These are phyloP conservation scores for Penicillium verrucosum DNA, from an alignment of 2,329 filamentous ascomycete species.

Conservation along the genomic window DNA sequence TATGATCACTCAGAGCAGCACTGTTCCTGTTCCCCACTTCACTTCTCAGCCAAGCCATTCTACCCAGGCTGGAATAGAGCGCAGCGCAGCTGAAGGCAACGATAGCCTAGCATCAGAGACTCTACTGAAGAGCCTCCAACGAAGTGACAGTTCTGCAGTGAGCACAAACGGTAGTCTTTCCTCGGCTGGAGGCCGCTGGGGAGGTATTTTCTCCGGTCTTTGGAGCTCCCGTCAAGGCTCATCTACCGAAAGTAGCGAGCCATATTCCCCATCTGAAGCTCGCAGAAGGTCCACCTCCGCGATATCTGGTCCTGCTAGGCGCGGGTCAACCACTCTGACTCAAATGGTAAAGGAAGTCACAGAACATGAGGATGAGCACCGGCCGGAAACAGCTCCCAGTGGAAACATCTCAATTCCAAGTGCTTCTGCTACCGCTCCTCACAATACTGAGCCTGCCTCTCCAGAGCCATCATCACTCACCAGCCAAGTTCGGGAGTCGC, in stretches of 20 bases:
- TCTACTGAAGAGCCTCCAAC: conserved; percentile 52
- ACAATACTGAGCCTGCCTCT: conserved; percentile 24
- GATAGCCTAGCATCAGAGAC: conserved; percentile 54
- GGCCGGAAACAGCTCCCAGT: conserved; percentile 24
- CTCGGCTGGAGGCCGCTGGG: conserved; percentile 51
- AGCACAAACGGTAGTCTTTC: conserved; percentile 48
- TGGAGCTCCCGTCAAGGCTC: conserved; percentile 53
- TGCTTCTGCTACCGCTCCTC: conserved; percentile 16
- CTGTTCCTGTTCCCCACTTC: conserved; percentile 55
- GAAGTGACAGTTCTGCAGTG: conserved; percentile 50
- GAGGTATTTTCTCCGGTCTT: conserved; percentile 54
- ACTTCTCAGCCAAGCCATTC: conserved; percentile 39
- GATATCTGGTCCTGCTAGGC: conserved; percentile 23
- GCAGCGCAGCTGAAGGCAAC: conserved; percentile 27
- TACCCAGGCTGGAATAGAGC: conserved; percentile 26
- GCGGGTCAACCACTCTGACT: conserved; percentile 28
- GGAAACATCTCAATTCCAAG: conserved; percentile 38
- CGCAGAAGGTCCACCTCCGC: conserved; percentile 32
- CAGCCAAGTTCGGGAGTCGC: conserved; percentile 42
- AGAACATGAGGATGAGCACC: conserved; percentile 17
- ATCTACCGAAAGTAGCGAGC: conserved; percentile 40
- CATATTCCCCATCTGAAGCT: conserved; percentile 20
- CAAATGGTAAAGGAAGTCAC: conserved; percentile 37
- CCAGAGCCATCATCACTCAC: conserved; percentile 28
- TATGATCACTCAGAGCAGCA: conserved; percentile 49